These are phyloP conservation scores for Triticum timopheevii DNA, from an alignment of 176 grass and related monocot genomes.

Conservation along the genomic window DNA sequence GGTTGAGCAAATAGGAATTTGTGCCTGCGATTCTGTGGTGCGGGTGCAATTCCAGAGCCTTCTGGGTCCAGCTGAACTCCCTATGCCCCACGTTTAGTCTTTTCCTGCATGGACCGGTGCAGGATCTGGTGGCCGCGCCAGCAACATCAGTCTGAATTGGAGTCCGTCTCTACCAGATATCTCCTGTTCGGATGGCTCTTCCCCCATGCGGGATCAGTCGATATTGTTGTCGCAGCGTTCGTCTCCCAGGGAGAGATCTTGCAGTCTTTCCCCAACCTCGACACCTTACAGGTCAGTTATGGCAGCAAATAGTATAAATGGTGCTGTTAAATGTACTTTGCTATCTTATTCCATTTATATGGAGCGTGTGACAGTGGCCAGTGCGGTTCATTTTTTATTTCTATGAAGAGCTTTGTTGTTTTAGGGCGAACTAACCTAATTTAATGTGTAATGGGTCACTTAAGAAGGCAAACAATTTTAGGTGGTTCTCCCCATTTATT, in stretches of 20 bases:
- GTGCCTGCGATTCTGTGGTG: not conserved
- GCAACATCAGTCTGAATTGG: constrained; percentile 5
- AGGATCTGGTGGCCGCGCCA: constrained; percentile 50
- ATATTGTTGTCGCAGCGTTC: constrained; percentile 19
- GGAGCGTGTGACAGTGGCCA: not conserved
- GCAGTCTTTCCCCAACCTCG: constrained; percentile 21
- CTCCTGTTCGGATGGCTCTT: constrained; percentile 47
- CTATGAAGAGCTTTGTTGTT: not conserved
- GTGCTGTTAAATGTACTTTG: not conserved
- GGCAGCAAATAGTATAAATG: not conserved
- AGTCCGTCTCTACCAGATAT: not conserved
- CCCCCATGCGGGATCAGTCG: not conserved
- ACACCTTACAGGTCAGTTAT: constrained; percentile 34
- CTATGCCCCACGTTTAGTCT: not conserved
- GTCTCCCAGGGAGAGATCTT: constrained; percentile 37
- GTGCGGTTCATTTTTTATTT: not conserved
- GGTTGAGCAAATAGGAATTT: not conserved
- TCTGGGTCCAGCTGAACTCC: not conserved
- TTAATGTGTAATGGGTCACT: not conserved
- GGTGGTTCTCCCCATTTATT: not conserved
- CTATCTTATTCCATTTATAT: not conserved
- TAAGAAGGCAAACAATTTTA: not conserved
- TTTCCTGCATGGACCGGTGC: constrained; percentile 26
- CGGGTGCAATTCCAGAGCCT: not conserved
- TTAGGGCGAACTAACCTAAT: not conserved